Evolutionary conservation across 2,329 filamentous ascomycete genomes (phyloP), one percentile per base, ranked within the genome.

Genomic region (Aspergillus sp.): DNA sequence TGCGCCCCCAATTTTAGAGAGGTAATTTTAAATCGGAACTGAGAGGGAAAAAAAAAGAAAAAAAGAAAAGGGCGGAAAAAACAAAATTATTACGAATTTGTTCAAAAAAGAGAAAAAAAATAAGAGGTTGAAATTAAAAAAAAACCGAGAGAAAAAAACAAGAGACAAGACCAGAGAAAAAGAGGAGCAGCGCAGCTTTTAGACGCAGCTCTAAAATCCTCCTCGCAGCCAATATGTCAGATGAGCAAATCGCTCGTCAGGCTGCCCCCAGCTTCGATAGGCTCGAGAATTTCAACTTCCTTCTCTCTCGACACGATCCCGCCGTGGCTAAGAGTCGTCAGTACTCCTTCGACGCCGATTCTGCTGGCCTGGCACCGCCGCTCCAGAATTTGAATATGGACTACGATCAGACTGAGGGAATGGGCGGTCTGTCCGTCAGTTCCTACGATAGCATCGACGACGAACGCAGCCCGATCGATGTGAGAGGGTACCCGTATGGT

Each of bases 361-460:
- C 67, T 10, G 59, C 70, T 26, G 69, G 68, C 59, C 66, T 74
- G 64, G 67, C 69, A 55, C 67, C 72, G 31, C 67, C 72, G 31
- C 67, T 72, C 49, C 60, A 69, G 59, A 73, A 71, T 55, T 60
- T 71, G 61, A 72, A 68, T 55, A 73, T 76, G 72, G 72, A 77
- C 56, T 76, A 76, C 57, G 75, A 77, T 54, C 75, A 75, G 56
- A 77, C 75, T 2, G 75, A 77, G 56, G 75, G 75, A 54, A 70
- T 77, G 68, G 75, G 75, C 32, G 75, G 75, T 22, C 60, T 77
- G 11, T 77, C 75, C 31, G 75, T 77, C 65, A 77, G 74, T 62
- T 77, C 75, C 36, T 77, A 77, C 62, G 75, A 77, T 52, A 76
- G 74, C 59, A 71, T 77, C 59, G 75, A 77, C 18, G 75, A 77